A percentile compares a stretch with the other conserved stretches of the same genome.
phyloP scores from a whole-genome alignment of 768 basidiomycete species.

The Coprinopsis marcescibilis region DNA sequence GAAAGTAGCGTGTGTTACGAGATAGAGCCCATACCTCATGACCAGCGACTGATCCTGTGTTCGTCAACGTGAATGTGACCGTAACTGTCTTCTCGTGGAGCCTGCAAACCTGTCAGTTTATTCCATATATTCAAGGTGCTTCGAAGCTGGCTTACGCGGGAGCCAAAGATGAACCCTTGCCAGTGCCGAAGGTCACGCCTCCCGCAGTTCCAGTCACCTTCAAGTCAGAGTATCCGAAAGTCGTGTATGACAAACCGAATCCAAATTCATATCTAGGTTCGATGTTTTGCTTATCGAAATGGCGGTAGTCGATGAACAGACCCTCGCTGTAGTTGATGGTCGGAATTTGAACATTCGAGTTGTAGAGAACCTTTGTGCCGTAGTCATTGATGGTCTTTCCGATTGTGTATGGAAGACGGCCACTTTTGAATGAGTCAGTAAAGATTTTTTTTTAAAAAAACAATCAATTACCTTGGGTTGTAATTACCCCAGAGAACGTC shows the following conservation, averaged over 20 bases:
- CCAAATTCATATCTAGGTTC: constrained; percentile 46
- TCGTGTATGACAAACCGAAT: constrained; percentile 53
- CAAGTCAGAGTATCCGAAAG: constrained; percentile 44
- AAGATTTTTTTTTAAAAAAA: not conserved
- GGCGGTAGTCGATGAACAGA: constrained; percentile 52
- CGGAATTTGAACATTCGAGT: constrained; percentile 29
- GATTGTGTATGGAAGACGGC: constrained; percentile 47
- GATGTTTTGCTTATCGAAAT: constrained; percentile 44
- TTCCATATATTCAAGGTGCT: not conserved
- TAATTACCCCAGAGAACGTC: constrained; percentile 57
- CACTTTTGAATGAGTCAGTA: constrained; percentile 20
- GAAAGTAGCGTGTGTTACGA: too few relatives aligned
- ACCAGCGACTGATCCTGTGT: constrained; percentile 49
- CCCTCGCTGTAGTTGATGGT: constrained; percentile 57
- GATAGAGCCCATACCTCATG: constrained; percentile 39
- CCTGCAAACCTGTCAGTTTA: constrained; percentile 26
- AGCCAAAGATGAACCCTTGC: constrained; percentile 46
- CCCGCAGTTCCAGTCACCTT: constrained; percentile 34
- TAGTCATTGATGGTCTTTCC: constrained; percentile 52
- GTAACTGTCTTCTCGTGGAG: constrained; percentile 47
- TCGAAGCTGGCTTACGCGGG: constrained; percentile 31
- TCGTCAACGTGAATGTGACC: constrained; percentile 46
- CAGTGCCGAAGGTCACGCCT: constrained; percentile 37
- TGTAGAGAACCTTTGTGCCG: constrained; percentile 41
- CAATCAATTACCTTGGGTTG: constrained; percentile 43